A percentile compares a stretch with the other conserved stretches of the same genome.
These are phyloP conservation scores for Alternaria arbusti DNA, from an alignment of 2,329 filamentous ascomycete species.

Conservation along the genomic window DNA sequence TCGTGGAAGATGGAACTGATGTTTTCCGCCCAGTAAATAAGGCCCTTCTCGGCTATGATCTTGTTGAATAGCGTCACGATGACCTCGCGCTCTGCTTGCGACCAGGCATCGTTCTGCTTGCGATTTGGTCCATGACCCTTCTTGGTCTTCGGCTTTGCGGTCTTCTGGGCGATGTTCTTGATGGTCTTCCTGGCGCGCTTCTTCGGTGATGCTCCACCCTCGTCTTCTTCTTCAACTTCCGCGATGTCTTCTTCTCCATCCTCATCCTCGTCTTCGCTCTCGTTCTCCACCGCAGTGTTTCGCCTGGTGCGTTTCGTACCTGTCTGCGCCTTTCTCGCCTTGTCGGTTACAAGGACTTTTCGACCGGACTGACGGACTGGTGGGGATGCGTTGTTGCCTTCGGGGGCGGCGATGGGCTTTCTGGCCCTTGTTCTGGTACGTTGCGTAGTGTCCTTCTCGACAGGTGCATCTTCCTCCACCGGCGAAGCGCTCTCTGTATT, in stretches of 20 bases:
- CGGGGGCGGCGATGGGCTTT: neutral
- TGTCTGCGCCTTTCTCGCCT: rapidly evolving
- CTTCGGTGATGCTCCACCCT: neutral
- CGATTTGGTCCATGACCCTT: neutral
- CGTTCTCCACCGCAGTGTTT: rapidly evolving
- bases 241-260: neutral
- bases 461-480: neutral
- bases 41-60: neutral
- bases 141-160: neutral
- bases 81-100: neutral
- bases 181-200: neutral
- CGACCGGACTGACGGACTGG: neutral
- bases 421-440: neutral
- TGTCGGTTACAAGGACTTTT: neutral
- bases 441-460: neutral
- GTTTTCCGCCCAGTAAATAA: neutral
- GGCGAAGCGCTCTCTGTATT: neutral
- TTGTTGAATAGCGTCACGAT: neutral
- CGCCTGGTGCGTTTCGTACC: neutral
- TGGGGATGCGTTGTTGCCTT: neutral
- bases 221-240: neutral
- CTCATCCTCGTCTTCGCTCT: neutral
- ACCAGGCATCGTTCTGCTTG: neutral
- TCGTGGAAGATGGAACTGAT: neutral
- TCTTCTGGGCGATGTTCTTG: neutral